phyloP scores from a whole-genome alignment of 192 early-diverging fungal species.

The Umbelopsis vinacea region DNA sequence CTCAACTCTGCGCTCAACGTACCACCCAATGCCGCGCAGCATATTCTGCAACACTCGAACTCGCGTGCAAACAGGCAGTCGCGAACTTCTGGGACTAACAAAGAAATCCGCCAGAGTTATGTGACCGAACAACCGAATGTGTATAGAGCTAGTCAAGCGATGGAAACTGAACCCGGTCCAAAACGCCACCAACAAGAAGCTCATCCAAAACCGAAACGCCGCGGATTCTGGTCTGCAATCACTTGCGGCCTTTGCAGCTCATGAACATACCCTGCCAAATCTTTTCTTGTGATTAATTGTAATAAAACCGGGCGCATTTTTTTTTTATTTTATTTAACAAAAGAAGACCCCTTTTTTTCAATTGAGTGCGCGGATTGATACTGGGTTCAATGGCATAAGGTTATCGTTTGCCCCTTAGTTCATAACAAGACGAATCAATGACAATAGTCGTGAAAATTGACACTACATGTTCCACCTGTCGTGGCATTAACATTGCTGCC shows the following conservation, averaged over 20 bases:
- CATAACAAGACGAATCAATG: too few species aligned
- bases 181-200: neutral
- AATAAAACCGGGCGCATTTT: neutral
- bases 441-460: too few species aligned
- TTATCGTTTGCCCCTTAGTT: too few species aligned
- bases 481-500: too few species aligned
- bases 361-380: too few species aligned
- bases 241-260: conserved; percentile 15
- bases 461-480: too few species aligned
- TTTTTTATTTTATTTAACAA: neutral
- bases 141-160: conserved; percentile 12
- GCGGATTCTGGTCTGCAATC: neutral
- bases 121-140: neutral
- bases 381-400: too few species aligned
- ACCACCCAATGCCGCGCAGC: conserved; percentile 14
- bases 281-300: neutral
- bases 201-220: conserved; percentile 7
- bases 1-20: conserved; percentile 16
- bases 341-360: too few species aligned
- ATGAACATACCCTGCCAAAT: conserved; percentile 7
- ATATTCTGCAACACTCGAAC: conserved; percentile 12
- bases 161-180: neutral
- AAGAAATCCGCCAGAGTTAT: conserved; percentile 14
- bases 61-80: conserved; percentile 20
- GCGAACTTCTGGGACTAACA: neutral